These are phyloP conservation scores for Ephemerocybe angulata DNA, from an alignment of 768 basidiomycete species.

Conservation along the genomic window DNA sequence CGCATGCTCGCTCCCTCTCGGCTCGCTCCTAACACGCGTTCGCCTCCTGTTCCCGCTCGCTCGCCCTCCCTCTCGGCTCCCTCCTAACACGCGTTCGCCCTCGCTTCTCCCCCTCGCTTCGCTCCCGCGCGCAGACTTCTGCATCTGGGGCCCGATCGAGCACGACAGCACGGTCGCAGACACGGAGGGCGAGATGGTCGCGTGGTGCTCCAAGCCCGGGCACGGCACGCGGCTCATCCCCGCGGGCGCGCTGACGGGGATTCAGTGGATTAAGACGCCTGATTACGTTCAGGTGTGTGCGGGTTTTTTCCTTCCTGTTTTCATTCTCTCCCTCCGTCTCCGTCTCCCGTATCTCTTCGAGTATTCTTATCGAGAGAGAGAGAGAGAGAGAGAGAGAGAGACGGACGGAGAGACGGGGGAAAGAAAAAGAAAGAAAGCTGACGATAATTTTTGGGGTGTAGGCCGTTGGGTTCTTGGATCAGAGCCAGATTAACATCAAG, in stretches of 20 bases:
- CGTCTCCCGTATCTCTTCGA: too few relatives aligned
- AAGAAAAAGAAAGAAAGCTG: too few relatives aligned
- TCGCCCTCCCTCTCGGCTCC: too few relatives aligned
- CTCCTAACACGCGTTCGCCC: too few relatives aligned
- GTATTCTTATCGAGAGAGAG: too few relatives aligned
- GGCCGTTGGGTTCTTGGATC: constrained; percentile 32
- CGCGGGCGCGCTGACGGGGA: constrained; percentile 55
- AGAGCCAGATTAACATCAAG: constrained; percentile 54
- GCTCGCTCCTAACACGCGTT: too few relatives aligned
- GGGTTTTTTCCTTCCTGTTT: constrained; percentile 40
- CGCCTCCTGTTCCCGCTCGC: too few relatives aligned
- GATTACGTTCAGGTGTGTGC: constrained; percentile 62
- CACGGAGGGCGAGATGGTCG: constrained; percentile 69
- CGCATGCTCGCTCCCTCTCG: too few relatives aligned
- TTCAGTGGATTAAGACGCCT: constrained; percentile 62
- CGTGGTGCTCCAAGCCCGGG: constrained; percentile 72
- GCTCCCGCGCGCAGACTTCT: constrained; percentile 45
- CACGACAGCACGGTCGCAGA: constrained; percentile 58
- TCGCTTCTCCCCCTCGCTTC: neutral
- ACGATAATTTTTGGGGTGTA: too few relatives aligned
- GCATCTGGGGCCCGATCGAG: constrained; percentile 59
- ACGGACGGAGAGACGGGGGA: too few relatives aligned
- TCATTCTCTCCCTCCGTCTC: too few relatives aligned
- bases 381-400: too few relatives aligned
- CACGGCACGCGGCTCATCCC: constrained; percentile 74